phyloP scores from a whole-genome alignment of 2,329 filamentous ascomycete genomes.

The Didymella pomorum region DNA sequence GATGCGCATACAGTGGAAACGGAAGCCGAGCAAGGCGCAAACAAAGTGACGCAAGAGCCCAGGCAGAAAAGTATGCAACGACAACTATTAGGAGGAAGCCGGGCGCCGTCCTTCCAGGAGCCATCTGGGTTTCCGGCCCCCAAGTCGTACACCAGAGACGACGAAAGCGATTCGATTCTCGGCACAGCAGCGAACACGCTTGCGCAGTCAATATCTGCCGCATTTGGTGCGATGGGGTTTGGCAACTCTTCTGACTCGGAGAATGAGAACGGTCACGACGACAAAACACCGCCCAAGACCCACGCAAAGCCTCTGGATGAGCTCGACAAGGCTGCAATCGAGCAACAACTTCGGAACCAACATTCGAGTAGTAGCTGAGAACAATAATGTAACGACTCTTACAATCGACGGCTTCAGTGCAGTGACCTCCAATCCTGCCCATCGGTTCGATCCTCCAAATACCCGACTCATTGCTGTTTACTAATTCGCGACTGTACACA shows the following conservation, averaged over 20 bases:
- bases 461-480: too few relatives aligned
- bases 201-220: conserved; percentile 39
- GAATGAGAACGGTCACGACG: neutral
- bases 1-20: neutral
- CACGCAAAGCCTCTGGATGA: conserved; percentile 35
- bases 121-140: conserved; percentile 12
- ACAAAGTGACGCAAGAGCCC: neutral
- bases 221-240: conserved; percentile 42
- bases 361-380: conserved; percentile 23
- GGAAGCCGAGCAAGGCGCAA: neutral
- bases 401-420: too few relatives aligned
- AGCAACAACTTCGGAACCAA: conserved; percentile 31
- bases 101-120: conserved; percentile 12
- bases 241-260: conserved; percentile 30
- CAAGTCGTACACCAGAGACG: conserved; percentile 7
- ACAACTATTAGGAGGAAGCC: conserved; percentile 12
- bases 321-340: conserved; percentile 37
- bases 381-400: neutral
- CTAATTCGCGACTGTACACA: too few relatives aligned
- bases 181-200: conserved; percentile 17
- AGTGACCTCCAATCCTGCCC: too few relatives aligned
- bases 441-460: too few relatives aligned
- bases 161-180: neutral
- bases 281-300: conserved; percentile 1
- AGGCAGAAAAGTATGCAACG: conserved; percentile 7